Percentiles rank a stretch among this genome's conserved stretches.
Evolutionary conservation across 352 stramenopile genomes (phyloP).

Genomic region (Phytophthora hibernalis): DNA sequence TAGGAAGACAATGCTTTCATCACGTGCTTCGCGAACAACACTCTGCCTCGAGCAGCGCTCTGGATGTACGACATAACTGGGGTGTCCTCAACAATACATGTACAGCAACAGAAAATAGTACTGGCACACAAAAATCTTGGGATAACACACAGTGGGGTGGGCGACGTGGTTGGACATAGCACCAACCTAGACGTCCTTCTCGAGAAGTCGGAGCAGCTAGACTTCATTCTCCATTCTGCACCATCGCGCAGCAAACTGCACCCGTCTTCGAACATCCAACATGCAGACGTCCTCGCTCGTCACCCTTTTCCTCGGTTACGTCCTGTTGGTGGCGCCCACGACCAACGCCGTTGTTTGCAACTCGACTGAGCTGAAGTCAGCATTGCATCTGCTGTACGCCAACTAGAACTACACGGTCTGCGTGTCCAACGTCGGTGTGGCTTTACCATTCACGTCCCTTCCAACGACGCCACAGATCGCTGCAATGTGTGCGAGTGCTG

Average conservation of each 20-base stretch:
- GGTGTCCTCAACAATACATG: no score
- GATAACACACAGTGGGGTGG: no score
- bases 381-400: conserved; percentile 8
- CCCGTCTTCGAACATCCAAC: not conserved
- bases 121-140: no score
- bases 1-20: not conserved
- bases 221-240: conserved; percentile 15
- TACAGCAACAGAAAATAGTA: no score
- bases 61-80: conserved; percentile 3
- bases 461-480: conserved; percentile 18
- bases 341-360: conserved; percentile 26
- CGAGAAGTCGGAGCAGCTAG: not conserved
- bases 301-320: conserved; percentile 31
- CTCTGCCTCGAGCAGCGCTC: not conserved
- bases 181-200: no score
- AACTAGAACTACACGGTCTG: conserved; percentile 13
- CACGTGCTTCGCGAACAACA: not conserved
- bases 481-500: conserved; percentile 24
- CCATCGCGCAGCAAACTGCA: not conserved
- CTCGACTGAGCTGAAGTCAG: conserved; percentile 18
- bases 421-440: conserved; percentile 8
- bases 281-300: conserved; percentile 39
- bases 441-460: conserved; percentile 15
- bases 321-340: conserved; percentile 8
- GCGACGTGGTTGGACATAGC: no score